Base-by-base conservation (phyloP, 345 rosid species). In the Nasturtium officinale region DNA sequence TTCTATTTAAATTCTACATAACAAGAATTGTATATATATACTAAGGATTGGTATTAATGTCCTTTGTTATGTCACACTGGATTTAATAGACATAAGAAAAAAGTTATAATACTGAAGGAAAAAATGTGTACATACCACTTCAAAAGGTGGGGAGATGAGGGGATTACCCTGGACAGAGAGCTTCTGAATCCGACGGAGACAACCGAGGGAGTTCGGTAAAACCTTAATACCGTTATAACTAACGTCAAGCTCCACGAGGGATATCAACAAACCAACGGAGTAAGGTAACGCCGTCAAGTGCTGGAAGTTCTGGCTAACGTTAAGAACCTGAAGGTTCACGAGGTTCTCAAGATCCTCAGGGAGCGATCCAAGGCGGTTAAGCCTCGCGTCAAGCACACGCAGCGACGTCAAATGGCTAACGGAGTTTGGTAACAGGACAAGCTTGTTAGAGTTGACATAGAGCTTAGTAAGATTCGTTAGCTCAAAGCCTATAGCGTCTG, bases 241-340 rank as follows among this genome's bases (percentile, higher is more conserved):
- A 7, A 84, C 80, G 51, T 92, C 96, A 54, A 92, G 46, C 75
- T 90, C 98, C 5, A 84, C 82, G 0, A 92, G 87, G 51, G 96
- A 90, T 5, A 87, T 35, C 67, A 92, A 88, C 48, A 90, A 85
- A 61, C 98, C 98, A 3, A 92, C 55, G 64, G 96, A 87, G 74
- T 85, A 90, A 0, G 96, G 98, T 3, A 92, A 77, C 23, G 38
- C 60, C 38, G 78, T 82, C 2, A 92, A 89, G 82, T 84, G 82
- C 11, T 84, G 96, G 69, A 92, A 92, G 73, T 92, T 92, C 54
- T 90, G 96, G 79, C 98, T 90, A 3, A 92, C 82, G 26, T 92
- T 92, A 9, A 92, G 89, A 29, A 84, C 78, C 56, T 88, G 77
- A 2, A 92, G 80, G 77, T 85, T 86, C 69, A 87, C 82, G 0